Base-by-base conservation (phyloP, 1,139 yeast genomes). In the Nakaseomyces sp. region DNA sequence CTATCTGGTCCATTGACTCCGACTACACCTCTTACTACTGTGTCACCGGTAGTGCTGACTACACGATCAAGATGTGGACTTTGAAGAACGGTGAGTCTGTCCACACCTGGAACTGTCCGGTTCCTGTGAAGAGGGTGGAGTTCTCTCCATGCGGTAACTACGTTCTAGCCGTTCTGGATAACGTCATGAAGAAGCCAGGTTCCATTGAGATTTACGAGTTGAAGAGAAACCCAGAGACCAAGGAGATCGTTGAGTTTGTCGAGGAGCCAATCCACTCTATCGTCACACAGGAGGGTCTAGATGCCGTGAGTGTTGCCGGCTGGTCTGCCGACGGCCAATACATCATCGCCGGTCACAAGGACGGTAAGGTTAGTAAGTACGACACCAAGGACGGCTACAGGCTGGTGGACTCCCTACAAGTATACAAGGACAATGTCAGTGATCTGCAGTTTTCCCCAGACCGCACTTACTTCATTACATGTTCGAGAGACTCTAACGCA, bases 401-500 rank as follows among this genome's bases (percentile, higher is more conserved):
- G 61, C 72, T 79, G 49, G 60, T 86, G 40, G 69, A 68, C 37
- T 68, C 78, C 9, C 71, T 72, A 18, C 74, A 73, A 56, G 80
- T 81, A 24, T 97, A 91, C 66, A 91, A 84, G 55, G 81, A 77
- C 57, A 71, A 73, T 52, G 71, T 91, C 58, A 86, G 95, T 40
- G 99, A 91, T 66, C 69, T 91, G 60, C 99, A 91, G 68, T 83
- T 88, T 65, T 79, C 94, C 13, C 79, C 78, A 53, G 98, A 91
- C 68, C 74, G 71, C 61, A 79, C 96, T 17, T 93, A 91, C 67
- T 86, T 91, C 66, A 77, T 93, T 63, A 88, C 96, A 17, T 73
- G 96, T 3, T 87, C 96, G 44, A 87, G 91, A 69, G 99, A 91
- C 70, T 86, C 88, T 70, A 74, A 82, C 48, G 84, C 96, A n/a